These are phyloP conservation scores for Colletotrichum plurivorum DNA, from an alignment of 2,329 filamentous ascomycete species.

Conservation along the genomic window DNA sequence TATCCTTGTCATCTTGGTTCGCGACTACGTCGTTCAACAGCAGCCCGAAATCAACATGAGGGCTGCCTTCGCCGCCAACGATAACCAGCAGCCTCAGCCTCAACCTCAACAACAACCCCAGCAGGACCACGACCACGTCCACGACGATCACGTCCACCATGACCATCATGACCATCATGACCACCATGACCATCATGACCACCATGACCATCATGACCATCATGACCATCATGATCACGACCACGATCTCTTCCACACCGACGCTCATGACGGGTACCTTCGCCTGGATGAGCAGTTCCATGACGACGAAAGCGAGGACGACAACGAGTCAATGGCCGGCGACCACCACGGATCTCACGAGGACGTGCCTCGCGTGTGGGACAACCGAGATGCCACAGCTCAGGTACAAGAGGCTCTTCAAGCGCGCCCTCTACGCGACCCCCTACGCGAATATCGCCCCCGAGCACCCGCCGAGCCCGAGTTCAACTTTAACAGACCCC, in stretches of 20 bases:
- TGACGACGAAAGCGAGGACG: conserved; percentile 18
- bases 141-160: conserved; percentile 38
- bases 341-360: conserved; percentile 14
- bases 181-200: conserved; percentile 12
- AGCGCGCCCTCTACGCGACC: not conserved
- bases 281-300: too few species aligned
- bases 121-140: conserved; percentile 15
- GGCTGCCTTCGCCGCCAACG: conserved; percentile 63
- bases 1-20: conserved; percentile 95
- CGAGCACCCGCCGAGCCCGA: conserved; percentile 11
- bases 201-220: conserved; percentile 9
- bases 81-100: conserved; percentile 23
- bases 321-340: conserved; percentile 23
- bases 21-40: conserved; percentile 98
- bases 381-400: conserved; percentile 19
- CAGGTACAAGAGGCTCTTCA: conserved; percentile 3
- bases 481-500: conserved; percentile 33
- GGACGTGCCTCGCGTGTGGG: conserved; percentile 19
- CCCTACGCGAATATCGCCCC: conserved; percentile 8
- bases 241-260: not conserved
- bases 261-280: too few species aligned
- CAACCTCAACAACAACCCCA: conserved; percentile 17
- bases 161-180: conserved; percentile 4
- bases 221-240: conserved; percentile 7
- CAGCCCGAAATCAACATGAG: conserved; percentile 93